These are phyloP conservation scores for Dysphania ambrosioides DNA, from an alignment of 148 eudicot genomes.

Conservation along the genomic window DNA sequence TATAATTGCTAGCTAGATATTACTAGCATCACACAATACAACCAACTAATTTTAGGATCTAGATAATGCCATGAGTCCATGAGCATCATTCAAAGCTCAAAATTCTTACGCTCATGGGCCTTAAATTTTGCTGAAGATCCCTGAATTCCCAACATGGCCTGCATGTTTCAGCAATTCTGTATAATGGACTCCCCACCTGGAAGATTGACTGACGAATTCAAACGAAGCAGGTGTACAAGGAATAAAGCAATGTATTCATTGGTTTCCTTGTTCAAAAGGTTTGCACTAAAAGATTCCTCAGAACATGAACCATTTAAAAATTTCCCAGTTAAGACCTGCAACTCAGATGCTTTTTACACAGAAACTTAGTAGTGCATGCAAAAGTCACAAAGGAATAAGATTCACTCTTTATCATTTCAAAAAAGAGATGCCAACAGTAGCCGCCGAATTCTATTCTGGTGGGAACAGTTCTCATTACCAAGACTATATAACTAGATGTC, in stretches of 20 bases:
- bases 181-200: neutral
- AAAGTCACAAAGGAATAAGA: slow-evolving; percentile 5
- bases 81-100: neutral
- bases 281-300: slow-evolving; percentile 16
- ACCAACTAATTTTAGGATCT: neutral
- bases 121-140: slow-evolving; percentile 14
- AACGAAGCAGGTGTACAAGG: neutral
- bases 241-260: neutral
- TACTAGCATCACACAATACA: too few species aligned
- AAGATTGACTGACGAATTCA: neutral
- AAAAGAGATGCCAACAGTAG: neutral
- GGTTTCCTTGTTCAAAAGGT: neutral
- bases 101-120: slow-evolving; percentile 20
- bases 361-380: neutral
- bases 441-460: neutral
- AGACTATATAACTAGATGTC: slow-evolving; percentile 5
- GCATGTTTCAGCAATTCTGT: neutral
- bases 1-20: neutral
- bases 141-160: neutral
- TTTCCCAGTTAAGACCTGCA: neutral
- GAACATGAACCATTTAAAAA: neutral
- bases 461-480: neutral
- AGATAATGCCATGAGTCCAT: neutral
- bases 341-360: neutral
- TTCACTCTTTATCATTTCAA: slow-evolving; percentile 9